A percentile compares a stretch with the other conserved stretches of the same genome.
Evolutionary conservation across 2,329 filamentous ascomycete species (phyloP).

Genomic region (Aspergillus thermomutatus): DNA sequence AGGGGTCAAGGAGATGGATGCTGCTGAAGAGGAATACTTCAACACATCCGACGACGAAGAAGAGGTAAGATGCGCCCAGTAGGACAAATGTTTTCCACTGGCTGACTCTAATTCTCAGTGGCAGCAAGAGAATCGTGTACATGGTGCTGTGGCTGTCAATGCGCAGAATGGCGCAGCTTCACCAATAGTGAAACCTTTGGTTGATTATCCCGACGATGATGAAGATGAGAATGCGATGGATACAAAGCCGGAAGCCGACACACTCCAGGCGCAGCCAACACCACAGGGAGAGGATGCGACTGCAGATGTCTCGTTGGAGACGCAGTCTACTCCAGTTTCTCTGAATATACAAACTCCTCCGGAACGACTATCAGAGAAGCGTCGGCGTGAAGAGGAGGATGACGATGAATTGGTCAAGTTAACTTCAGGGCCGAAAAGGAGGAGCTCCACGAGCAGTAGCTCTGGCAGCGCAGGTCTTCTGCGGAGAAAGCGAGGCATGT

Average conservation of each 20-base stretch:
- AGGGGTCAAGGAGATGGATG: constrained; percentile 77
- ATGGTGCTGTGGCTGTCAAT: constrained; percentile 28
- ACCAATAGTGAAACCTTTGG: constrained; percentile 66
- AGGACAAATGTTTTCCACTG: background rate
- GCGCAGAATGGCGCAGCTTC: constrained; percentile 59
- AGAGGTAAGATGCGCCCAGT: constrained; percentile 41
- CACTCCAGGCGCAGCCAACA: constrained; percentile 14
- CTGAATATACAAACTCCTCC: constrained; percentile 49
- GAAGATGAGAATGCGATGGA: constrained; percentile 71
- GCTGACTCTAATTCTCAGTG: constrained; percentile 22
- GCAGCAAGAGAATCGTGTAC: constrained; percentile 36
- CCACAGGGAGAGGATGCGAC: constrained; percentile 14
- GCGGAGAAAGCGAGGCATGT: constrained; percentile 32
- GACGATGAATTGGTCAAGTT: constrained; percentile 89
- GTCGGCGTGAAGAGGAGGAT: constrained; percentile 80
- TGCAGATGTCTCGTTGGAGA: constrained; percentile 26
- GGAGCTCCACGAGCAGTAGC: constrained; percentile 41
- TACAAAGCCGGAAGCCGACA: constrained; percentile 38
- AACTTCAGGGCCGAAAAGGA: constrained; percentile 50
- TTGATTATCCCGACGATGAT: constrained; percentile 91
- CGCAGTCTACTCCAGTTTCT: constrained; percentile 21
- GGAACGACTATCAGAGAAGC: constrained; percentile 82
- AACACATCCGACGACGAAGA: constrained; percentile 85
- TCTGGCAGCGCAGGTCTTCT: constrained; percentile 30
- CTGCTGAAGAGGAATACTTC: constrained; percentile 90